phyloP scores from a whole-genome alignment of 495 filamentous ascomycete genomes.

The Thozetella sp. region DNA sequence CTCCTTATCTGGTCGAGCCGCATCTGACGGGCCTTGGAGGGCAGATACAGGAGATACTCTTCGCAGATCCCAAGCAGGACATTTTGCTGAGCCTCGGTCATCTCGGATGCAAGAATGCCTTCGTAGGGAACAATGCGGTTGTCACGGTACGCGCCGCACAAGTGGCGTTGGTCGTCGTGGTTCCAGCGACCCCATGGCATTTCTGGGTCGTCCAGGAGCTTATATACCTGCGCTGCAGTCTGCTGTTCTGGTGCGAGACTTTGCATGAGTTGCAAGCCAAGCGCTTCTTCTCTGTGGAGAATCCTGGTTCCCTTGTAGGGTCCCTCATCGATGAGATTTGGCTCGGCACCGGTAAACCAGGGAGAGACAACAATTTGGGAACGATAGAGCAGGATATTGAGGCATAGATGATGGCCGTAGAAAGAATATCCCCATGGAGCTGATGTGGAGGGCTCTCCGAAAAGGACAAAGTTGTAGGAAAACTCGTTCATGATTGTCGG shows the following conservation, averaged over 20 bases:
- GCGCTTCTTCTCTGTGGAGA: constrained; percentile 62
- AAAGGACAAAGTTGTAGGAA: constrained; percentile 72
- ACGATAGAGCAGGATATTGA: constrained; percentile 64
- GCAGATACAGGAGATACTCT: constrained; percentile 68
- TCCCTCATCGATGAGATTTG: constrained; percentile 70
- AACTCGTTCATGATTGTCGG: constrained; percentile 68
- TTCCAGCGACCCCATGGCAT: constrained; percentile 76
- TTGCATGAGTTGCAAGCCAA: constrained; percentile 70
- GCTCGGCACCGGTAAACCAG: constrained; percentile 78
- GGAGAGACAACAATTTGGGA: constrained; percentile 65
- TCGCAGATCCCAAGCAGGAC: constrained; percentile 54
- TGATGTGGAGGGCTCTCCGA: constrained; percentile 53
- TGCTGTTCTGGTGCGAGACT: constrained; percentile 49
- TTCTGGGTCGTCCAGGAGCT: constrained; percentile 53
- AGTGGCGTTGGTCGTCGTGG: constrained; percentile 70
- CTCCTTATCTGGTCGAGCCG: constrained; percentile 51
- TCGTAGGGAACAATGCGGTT: constrained; percentile 78
- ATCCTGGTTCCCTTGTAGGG: constrained; percentile 62
- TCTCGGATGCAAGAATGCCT: constrained; percentile 52
- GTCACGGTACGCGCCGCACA: constrained; percentile 77
- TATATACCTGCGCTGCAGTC: constrained; percentile 55
- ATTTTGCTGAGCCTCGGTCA: constrained; percentile 50
- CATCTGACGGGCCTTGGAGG: constrained; percentile 46
- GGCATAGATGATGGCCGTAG: constrained; percentile 77
- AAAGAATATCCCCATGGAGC: constrained; percentile 72